Evolutionary conservation across 306 rosid genomes (phyloP).

Genomic region (Cucurbita ficifolia): DNA sequence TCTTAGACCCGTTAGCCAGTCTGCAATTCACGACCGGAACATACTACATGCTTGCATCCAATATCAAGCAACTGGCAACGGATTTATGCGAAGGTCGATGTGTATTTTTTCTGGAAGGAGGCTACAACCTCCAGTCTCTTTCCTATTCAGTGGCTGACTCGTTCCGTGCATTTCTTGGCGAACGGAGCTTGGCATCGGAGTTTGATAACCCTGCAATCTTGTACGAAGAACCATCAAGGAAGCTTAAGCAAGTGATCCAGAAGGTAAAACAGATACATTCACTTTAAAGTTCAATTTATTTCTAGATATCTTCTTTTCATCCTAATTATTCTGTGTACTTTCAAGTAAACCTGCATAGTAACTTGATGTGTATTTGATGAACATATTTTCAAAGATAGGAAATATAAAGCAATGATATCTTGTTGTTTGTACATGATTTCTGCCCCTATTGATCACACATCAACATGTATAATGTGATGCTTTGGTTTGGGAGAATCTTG

Average conservation of each 20-base stretch:
- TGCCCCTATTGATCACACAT: not conserved
- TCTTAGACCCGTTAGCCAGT: conserved; percentile 68
- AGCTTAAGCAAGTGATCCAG: conserved; percentile 44
- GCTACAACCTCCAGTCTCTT: conserved; percentile 72
- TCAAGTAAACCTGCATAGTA: not conserved
- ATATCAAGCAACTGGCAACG: conserved; percentile 60
- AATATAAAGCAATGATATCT: not conserved
- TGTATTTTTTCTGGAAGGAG: conserved; percentile 86
- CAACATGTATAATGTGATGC: not conserved
- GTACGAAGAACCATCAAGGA: conserved; percentile 66
- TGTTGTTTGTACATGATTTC: not conserved
- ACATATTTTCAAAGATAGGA: not conserved
- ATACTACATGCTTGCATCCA: conserved; percentile 71
- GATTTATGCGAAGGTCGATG: conserved; percentile 59
- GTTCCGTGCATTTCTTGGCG: conserved; percentile 76
- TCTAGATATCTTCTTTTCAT: not conserved
- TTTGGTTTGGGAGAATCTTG: not conserved
- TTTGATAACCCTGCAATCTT: conserved; percentile 64
- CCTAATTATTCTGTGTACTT: not conserved
- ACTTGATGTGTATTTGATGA: not conserved
- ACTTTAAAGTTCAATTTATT: conserved; percentile 17
- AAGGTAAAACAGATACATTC: conserved; percentile 46
- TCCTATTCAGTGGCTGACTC: conserved; percentile 68
- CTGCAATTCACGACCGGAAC: conserved; percentile 83
- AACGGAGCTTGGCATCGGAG: conserved; percentile 56